phyloP scores from a whole-genome alignment of 2,329 filamentous ascomycete genomes.

The Aspergillus candidus region DNA sequence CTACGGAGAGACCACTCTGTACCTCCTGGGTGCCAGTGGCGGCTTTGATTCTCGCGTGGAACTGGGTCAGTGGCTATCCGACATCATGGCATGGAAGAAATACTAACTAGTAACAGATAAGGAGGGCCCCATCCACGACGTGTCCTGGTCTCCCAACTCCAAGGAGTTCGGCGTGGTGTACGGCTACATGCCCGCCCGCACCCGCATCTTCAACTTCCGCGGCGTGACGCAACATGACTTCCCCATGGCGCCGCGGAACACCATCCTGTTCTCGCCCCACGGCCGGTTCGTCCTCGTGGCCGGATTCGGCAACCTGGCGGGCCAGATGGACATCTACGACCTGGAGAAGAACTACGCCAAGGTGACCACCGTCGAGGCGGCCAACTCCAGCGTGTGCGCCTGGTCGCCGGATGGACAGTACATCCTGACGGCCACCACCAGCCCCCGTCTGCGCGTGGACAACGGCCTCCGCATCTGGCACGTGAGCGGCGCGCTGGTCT shows the following conservation, averaged over 20 bases:
- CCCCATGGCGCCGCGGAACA: conserved; percentile 83
- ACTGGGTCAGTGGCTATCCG: conserved; percentile 46
- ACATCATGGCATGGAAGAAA: not conserved
- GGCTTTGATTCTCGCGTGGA: conserved; percentile 87
- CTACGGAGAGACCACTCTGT: conserved; percentile 96
- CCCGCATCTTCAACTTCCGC: conserved; percentile 91
- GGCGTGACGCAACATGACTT: conserved; percentile 80
- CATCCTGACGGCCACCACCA: conserved; percentile 96
- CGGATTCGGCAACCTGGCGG: conserved; percentile 94
- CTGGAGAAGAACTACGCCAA: conserved; percentile 90
- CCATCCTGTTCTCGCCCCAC: conserved; percentile 87
- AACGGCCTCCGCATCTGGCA: conserved; percentile 97
- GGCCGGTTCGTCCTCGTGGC: conserved; percentile 90
- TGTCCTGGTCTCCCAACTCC: conserved; percentile 96
- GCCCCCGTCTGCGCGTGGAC: conserved; percentile 88
- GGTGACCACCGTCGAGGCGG: conserved; percentile 87
- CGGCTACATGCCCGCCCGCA: conserved; percentile 98
- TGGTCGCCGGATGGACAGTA: conserved; percentile 96
- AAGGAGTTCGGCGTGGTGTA: conserved; percentile 98
- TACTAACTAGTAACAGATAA: conserved; percentile 57
- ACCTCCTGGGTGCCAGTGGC: conserved; percentile 85
- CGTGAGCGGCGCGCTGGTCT: conserved; percentile 80
- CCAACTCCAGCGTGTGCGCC: conserved; percentile 91
- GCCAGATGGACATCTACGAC: conserved; percentile 97
- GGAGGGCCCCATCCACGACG: conserved; percentile 95